Evolutionary conservation across 441 rosid genomes (phyloP).

Genomic region (Mallotus repandus): DNA sequence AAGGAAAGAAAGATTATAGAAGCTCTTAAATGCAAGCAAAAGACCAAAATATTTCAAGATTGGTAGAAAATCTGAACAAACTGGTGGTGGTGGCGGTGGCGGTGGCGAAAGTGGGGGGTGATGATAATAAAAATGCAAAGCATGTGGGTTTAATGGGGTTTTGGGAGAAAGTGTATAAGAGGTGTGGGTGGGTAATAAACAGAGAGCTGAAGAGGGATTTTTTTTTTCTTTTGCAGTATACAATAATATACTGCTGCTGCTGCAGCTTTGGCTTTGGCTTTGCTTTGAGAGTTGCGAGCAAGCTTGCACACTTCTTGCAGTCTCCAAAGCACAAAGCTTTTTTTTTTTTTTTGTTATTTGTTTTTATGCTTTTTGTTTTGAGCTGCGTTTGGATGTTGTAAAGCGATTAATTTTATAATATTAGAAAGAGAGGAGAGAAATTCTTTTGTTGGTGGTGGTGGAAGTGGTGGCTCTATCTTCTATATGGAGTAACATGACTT

Average conservation of each 20-base stretch:
- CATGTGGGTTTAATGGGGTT: conserved; percentile 42
- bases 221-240: conserved; percentile 16
- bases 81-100: conserved; percentile 4
- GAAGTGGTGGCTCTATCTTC: conserved; percentile 27
- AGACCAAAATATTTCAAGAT: neutral
- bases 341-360: conserved; percentile 19
- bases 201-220: conserved; percentile 18
- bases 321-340: conserved; percentile 44
- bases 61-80: neutral
- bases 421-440: neutral
- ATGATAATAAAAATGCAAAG: conserved; percentile 31
- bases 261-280: conserved; percentile 31
- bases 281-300: conserved; percentile 52
- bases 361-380: conserved; percentile 31
- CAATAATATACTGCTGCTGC: conserved; percentile 5
- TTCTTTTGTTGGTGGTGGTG: conserved; percentile 2
- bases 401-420: too few relatives aligned
- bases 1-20: neutral
- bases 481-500: conserved; percentile 15
- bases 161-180: conserved; percentile 8
- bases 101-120: conserved; percentile 24
- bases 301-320: conserved; percentile 49
- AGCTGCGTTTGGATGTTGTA: conserved; percentile 27
- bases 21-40: neutral
- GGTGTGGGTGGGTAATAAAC: conserved; percentile 32